Percentiles rank a stretch among this genome's conserved stretches.
Evolutionary conservation across 2,329 filamentous ascomycete genomes (phyloP).

Genomic region (Pyrenophora seminiperda): DNA sequence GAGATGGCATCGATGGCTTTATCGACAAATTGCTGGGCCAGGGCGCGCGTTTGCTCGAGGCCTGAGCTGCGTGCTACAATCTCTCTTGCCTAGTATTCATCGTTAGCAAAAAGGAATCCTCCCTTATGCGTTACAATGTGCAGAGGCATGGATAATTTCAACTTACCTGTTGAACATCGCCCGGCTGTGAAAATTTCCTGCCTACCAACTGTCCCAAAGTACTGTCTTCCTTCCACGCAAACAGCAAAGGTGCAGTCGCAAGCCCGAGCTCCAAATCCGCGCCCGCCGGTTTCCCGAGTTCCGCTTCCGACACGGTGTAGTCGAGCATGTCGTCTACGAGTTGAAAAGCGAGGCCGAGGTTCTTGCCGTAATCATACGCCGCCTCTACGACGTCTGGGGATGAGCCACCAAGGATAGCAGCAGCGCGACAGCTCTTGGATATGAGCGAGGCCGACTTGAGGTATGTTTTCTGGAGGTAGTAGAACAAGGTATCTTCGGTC

Average conservation of each 20-base stretch:
- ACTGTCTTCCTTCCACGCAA: constrained; percentile 89
- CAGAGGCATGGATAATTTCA: too few relatives aligned
- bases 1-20: constrained; percentile 85
- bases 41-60: constrained; percentile 85
- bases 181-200: constrained; percentile 81
- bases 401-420: constrained; percentile 81
- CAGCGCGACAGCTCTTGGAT: constrained; percentile 90
- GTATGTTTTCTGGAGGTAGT: constrained; percentile 98
- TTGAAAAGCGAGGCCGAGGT: constrained; percentile 93
- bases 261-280: constrained; percentile 92
- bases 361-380: constrained; percentile 90
- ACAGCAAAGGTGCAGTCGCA: constrained; percentile 89
- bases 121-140: too few relatives aligned
- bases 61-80: constrained; percentile 83
- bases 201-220: constrained; percentile 88
- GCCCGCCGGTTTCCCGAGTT: constrained; percentile 92
- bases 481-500: constrained; percentile 86
- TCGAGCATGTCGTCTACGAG: constrained; percentile 98
- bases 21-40: constrained; percentile 89
- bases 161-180: constrained; percentile 82
- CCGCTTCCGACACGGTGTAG: constrained; percentile 82
- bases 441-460: constrained; percentile 95
- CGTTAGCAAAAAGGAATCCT: too few relatives aligned
- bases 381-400: constrained; percentile 82
- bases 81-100: constrained; percentile 72